These are phyloP conservation scores for Ustilago crameri DNA, from an alignment of 1,284 basidiomycete genomes.

Conservation along the genomic window DNA sequence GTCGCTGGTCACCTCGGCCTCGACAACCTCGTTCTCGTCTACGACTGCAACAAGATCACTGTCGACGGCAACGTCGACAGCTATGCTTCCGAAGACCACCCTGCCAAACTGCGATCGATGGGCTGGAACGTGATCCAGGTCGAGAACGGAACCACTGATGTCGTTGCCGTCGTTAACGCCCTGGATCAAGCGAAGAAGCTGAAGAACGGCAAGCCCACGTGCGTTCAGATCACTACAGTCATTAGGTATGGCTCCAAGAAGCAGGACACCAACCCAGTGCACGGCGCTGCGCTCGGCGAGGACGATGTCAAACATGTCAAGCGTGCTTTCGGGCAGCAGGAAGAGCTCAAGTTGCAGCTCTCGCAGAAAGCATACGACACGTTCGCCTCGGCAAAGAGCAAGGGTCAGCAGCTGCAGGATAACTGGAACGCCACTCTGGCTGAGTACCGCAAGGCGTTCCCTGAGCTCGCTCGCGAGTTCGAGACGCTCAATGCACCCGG, in stretches of 20 bases:
- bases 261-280: conserved; percentile 91
- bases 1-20: conserved; percentile 68
- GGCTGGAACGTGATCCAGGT: conserved; percentile 69
- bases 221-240: conserved; percentile 85
- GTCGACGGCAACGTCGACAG: conserved; percentile 68
- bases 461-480: conserved; percentile 84
- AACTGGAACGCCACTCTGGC: conserved; percentile 80
- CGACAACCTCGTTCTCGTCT: conserved; percentile 68
- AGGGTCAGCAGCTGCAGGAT: conserved; percentile 78
- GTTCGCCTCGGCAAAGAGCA: conserved; percentile 76
- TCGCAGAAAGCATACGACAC: conserved; percentile 78
- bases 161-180: conserved; percentile 72
- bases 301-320: conserved; percentile 88
- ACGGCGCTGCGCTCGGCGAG: conserved; percentile 88
- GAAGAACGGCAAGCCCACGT: conserved; percentile 80
- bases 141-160: conserved; percentile 51
- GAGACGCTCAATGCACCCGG: conserved; percentile 74
- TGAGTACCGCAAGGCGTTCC: conserved; percentile 80
- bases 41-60: conserved; percentile 69
- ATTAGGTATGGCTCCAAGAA: conserved; percentile 92
- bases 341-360: conserved; percentile 81
- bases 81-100: conserved; percentile 69
- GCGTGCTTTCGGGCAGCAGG: conserved; percentile 82
- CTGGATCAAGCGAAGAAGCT: conserved; percentile 80
- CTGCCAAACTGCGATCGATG: conserved; percentile 64